Conservation (phyloP, 2,329 filamentous ascomycete species). For the Verruconis gallopava region DNA sequence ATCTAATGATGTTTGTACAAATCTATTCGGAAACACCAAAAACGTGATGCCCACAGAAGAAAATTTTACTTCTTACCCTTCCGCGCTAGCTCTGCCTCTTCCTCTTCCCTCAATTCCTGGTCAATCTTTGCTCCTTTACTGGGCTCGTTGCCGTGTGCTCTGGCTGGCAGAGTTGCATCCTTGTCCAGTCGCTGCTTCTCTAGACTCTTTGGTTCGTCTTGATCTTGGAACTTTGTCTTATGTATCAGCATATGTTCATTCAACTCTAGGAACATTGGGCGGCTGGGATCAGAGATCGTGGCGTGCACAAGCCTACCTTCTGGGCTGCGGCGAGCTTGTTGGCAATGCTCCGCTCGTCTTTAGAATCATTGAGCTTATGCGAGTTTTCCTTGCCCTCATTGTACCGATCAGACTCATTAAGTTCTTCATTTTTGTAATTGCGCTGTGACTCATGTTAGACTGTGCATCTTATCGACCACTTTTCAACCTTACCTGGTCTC, state of each 20-base stretch:
- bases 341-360: slow-evolving; percentile 59
- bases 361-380: slow-evolving; percentile 58
- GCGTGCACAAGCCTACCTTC: slow-evolving; percentile 28
- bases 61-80: slow-evolving; percentile 37
- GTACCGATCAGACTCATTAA: slow-evolving; percentile 45
- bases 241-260: too few species aligned
- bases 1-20: too few species aligned
- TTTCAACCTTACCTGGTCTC: slow-evolving; percentile 46
- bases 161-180: slow-evolving; percentile 42
- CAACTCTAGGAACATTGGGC: too few species aligned
- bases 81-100: slow-evolving; percentile 48
- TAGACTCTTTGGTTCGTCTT: slow-evolving; percentile 57
- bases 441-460: not conserved
- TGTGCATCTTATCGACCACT: not conserved
- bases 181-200: slow-evolving; percentile 22
- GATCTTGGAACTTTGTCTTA: too few species aligned
- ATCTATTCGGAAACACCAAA: too few species aligned
- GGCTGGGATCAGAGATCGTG: too few species aligned
- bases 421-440: slow-evolving; percentile 19
- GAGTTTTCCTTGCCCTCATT: slow-evolving; percentile 60
- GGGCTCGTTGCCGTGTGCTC: slow-evolving; percentile 58
- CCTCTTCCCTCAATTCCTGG: slow-evolving; percentile 53
- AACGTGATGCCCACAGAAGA: too few species aligned
- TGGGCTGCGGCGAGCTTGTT: slow-evolving; percentile 56
- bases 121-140: slow-evolving; percentile 61